Conservation (phyloP, 2,329 filamentous ascomycete species). For the Sporothrix phasma region DNA sequence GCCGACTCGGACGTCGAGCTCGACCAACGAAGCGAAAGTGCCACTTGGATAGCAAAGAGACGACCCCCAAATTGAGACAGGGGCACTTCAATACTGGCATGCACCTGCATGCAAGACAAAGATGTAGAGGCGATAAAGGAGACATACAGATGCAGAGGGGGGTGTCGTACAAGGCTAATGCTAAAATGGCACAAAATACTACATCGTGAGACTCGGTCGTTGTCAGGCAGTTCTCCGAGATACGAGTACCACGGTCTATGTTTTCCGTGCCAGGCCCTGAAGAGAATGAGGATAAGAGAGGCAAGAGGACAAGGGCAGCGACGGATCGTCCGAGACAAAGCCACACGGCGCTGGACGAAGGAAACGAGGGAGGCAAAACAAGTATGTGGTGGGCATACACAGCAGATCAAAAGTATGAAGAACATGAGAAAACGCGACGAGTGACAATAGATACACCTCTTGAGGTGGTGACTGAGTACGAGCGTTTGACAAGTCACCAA, state of each 20-base stretch:
- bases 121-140: neutral
- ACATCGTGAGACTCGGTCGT: neutral
- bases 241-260: neutral
- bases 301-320: neutral
- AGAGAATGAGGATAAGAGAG: neutral
- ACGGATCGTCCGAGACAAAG: slow-evolving; percentile 10
- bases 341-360: neutral
- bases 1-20: neutral
- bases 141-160: too few species aligned
- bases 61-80: neutral
- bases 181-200: neutral
- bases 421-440: neutral
- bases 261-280: neutral
- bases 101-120: neutral
- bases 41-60: neutral
- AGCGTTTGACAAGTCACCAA: neutral
- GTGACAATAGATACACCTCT: neutral
- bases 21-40: neutral
- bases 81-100: slow-evolving; percentile 1
- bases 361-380: neutral
- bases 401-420: neutral
- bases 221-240: neutral
- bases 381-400: neutral
- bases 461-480: too few species aligned
- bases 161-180: too few species aligned